Evolutionary conservation across 805 yeast species (phyloP), one percentile per base, ranked within the genome.

Genomic region (Vanderwaltozyma verrucispora): DNA sequence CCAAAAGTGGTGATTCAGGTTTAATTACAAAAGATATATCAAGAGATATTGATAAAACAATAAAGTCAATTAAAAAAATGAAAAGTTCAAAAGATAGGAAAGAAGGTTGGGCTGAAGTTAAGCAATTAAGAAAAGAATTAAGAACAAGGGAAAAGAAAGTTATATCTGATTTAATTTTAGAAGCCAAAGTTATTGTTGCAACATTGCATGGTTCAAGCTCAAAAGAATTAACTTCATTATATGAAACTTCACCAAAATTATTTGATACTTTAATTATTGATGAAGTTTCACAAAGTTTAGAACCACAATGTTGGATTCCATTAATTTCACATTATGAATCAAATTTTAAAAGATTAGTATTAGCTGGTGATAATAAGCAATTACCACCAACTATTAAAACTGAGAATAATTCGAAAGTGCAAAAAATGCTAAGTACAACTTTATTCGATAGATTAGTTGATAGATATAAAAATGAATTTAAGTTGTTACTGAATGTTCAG

Each of bases 301-400:
- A 89, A 51, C 95, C 96, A 1, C 95, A 89, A 47, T 87, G 96
- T 51, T 88, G 96, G 96, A 87, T 89, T 18, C 96, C 98, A 1
- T 43, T 92, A 6, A 67, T 86, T 3, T 71, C 72, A 28, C 89
- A 83, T 49, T 60, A 69, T 12, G 69, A 75, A 8, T 63, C 68
- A 17, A 42, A 56, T 29, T 57, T 74, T 30, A 67, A 68, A 26
- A 69, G 77, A 37, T 56, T 89, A 18, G 73, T 89, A 1, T 69
- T 89, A 18, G 96, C 97, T 0, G 98, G 98, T 36, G 98, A 89
- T 54, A 81, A 88, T 51, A 76, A 76, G 62, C 98, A 89, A 58
- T 64, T 89, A 24, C 89, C 97, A 0, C 96, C 98, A 2, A 85
- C 95, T 0, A 71, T 89, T 13, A 87, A 87, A 50, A 67, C 80